These are phyloP conservation scores for Ensete glaucum DNA, from an alignment of 176 grass and related monocot genomes.

Conservation along the genomic window DNA sequence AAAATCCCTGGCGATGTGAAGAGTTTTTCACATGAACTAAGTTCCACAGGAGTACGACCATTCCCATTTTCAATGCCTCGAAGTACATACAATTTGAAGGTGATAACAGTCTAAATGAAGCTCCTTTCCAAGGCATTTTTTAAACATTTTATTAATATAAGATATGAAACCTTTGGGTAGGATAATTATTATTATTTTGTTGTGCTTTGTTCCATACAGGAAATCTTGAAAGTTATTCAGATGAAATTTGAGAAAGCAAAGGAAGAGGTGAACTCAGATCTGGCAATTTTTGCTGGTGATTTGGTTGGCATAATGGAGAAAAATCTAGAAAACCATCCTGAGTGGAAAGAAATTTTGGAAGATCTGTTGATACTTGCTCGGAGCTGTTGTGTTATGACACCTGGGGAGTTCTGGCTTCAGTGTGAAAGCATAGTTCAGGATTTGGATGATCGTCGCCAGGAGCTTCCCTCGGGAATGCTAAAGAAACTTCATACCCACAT, in stretches of 20 bases:
- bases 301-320: slow-evolving; percentile 96
- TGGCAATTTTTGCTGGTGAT: slow-evolving; percentile 93
- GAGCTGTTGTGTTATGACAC: slow-evolving; percentile 91
- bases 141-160: slow-evolving; percentile 3
- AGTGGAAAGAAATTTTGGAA: slow-evolving; percentile 98
- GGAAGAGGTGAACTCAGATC: slow-evolving; percentile 91
- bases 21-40: slow-evolving; percentile 96
- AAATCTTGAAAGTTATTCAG: slow-evolving; percentile 92
- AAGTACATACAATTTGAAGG: slow-evolving; percentile 88
- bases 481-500: slow-evolving; percentile 95
- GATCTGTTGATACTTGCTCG: slow-evolving; percentile 96
- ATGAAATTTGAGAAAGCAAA: slow-evolving; percentile 97
- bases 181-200: slow-evolving; percentile 2
- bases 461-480: slow-evolving; percentile 73
- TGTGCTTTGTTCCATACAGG: slow-evolving; percentile 37
- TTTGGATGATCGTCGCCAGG: slow-evolving; percentile 92
- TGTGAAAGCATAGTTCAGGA: slow-evolving; percentile 99
- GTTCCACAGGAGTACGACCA: slow-evolving; percentile 94
- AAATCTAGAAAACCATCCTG: slow-evolving; percentile 74
- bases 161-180: slow-evolving; percentile 14
- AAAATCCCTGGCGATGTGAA: slow-evolving; percentile 83
- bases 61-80: slow-evolving; percentile 95
- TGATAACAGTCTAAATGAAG: slow-evolving; percentile 23
- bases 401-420: slow-evolving; percentile 90
- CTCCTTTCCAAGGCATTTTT: not conserved